Evolutionary conservation across 768 basidiomycete genomes (phyloP), one percentile per base, ranked within the genome.

Genomic region (Amanita thiersii): DNA sequence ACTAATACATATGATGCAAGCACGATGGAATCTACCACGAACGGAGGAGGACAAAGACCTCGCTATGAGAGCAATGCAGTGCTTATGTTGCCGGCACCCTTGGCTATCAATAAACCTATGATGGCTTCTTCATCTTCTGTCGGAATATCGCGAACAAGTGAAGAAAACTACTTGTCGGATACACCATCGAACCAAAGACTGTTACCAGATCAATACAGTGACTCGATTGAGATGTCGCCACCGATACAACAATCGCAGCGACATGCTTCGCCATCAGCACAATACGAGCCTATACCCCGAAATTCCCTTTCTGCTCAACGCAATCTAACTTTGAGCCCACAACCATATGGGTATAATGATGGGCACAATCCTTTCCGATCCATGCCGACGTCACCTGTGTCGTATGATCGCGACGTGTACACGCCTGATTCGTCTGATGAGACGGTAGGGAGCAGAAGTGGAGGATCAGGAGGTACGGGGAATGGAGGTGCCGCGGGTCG

Each of bases 81-180:
- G 2, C 66, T 88, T 38, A 82, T 80, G 69, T 74, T 88, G 12
- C 85, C 84, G 5, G 76, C 86, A 2, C 86, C 85, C 1, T 62
- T 88, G 34, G 72, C 83, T 20, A 71, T 79, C 38, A 79, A 64
- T 52, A 69, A 78, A 46, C 64, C 63, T 4, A 57, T 66, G 41
- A 64, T 66, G 54, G 74, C 73, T 31, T 78, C 78, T 0, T 56
- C 69, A 1, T 67, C 71, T 8, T 63, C 71, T 7, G 65, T 68
- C 24, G 68, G 61, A 18, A 56, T 61, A 52, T 63, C 65, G 9
- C 62, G 72, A 29, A 66, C 71, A 30, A 73, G 70, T 52, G 70
- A 75, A 47, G 70, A 75, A 31, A 64, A 65, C 40, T 69, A 65
- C 40, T 50, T 59, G 20, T 66, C 69, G 1, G 68, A 70, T 35